These are phyloP conservation scores for Plenodomus biglobosus DNA, from an alignment of 2,329 filamentous ascomycete species.

Conservation along the genomic window DNA sequence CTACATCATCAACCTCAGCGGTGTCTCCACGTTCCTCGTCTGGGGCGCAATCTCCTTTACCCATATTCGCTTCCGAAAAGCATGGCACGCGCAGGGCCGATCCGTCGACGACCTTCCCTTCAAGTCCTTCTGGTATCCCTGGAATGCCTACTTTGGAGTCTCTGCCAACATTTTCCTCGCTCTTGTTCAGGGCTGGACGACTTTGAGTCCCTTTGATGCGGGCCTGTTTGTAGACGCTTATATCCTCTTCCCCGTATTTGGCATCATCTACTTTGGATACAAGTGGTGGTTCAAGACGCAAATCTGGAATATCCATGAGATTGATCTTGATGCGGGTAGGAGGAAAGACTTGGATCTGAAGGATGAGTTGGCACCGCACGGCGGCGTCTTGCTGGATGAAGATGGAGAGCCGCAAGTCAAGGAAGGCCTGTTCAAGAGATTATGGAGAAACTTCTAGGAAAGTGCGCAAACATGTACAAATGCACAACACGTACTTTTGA, in stretches of 20 bases:
- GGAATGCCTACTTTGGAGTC: slow-evolving; percentile 54
- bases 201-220: slow-evolving; percentile 54
- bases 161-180: slow-evolving; percentile 54
- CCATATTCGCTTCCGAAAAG: slow-evolving; percentile 70
- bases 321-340: slow-evolving; percentile 45
- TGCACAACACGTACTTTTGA: neutral
- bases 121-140: slow-evolving; percentile 52
- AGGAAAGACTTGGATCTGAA: slow-evolving; percentile 41
- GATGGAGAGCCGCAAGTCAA: slow-evolving; percentile 5
- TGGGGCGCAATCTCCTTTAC: slow-evolving; percentile 71
- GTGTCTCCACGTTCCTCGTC: slow-evolving; percentile 70
- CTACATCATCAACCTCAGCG: slow-evolving; percentile 71
- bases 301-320: slow-evolving; percentile 39
- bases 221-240: slow-evolving; percentile 58
- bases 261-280: slow-evolving; percentile 50
- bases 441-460: slow-evolving; percentile 13
- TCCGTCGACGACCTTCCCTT: slow-evolving; percentile 51
- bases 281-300: slow-evolving; percentile 49
- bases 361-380: slow-evolving; percentile 10
- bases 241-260: slow-evolving; percentile 55
- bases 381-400: neutral
- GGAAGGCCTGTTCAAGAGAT: slow-evolving; percentile 10
- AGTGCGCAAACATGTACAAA: neutral
- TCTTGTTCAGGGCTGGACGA: slow-evolving; percentile 57
- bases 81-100: slow-evolving; percentile 52